phyloP scores from a whole-genome alignment of 768 basidiomycete genomes.

The Russula foetens region DNA sequence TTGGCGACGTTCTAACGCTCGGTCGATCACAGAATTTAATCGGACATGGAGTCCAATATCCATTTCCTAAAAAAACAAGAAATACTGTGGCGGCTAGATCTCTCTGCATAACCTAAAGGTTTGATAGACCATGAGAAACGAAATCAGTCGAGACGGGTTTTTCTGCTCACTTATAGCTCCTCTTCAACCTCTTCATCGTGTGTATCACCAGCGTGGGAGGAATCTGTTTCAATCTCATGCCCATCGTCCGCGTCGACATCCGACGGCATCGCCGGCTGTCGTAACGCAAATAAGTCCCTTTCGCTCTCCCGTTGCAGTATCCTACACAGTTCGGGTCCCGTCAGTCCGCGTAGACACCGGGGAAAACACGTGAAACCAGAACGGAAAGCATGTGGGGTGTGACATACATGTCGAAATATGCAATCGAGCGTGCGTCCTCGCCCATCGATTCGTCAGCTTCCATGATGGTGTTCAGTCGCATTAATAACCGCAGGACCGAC shows the following conservation, averaged over 20 bases:
- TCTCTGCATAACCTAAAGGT: neutral
- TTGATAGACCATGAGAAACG: neutral
- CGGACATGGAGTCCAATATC: neutral
- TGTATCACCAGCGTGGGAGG: neutral
- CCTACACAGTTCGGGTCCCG: conserved; percentile 29
- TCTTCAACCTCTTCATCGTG: neutral
- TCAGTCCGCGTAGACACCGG: conserved; percentile 3
- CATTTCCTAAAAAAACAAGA: neutral
- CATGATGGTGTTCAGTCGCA: conserved; percentile 22
- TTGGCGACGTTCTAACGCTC: neutral
- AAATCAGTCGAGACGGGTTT: neutral
- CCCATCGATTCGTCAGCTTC: conserved; percentile 26
- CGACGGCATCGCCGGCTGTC: conserved; percentile 31
- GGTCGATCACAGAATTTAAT: neutral
- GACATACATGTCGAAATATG: conserved; percentile 69
- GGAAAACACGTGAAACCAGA: neutral
- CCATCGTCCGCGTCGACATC: conserved; percentile 27
- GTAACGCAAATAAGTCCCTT: conserved; percentile 44
- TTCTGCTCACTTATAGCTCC: neutral
- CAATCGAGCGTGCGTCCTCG: conserved; percentile 45
- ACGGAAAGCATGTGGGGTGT: conserved; percentile 3
- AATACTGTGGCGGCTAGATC: neutral
- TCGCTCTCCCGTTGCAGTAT: conserved; percentile 52
- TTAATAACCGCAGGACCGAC: conserved; percentile 32
- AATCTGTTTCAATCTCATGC: conserved; percentile 4